Conservation (phyloP, 495 filamentous ascomycete species). For the Penicillium mononematosum region DNA sequence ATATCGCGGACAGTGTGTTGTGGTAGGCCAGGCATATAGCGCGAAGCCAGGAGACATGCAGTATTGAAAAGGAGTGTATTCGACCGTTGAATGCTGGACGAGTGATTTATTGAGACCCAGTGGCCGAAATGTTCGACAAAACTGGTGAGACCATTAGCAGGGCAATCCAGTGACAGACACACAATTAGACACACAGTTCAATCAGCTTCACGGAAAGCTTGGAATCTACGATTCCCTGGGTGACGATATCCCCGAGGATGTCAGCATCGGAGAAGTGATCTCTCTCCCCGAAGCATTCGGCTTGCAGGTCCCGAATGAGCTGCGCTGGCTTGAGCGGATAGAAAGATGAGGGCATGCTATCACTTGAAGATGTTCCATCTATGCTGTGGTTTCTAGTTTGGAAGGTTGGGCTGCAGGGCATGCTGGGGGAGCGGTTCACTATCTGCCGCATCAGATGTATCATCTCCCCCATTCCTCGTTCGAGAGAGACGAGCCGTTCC, state of each 20-base stretch:
- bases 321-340: conserved; percentile 37
- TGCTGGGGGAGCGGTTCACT: conserved; percentile 28
- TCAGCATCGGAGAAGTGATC: conserved; percentile 27
- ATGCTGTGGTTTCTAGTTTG: conserved; percentile 25
- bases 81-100: conserved; percentile 28
- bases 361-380: conserved; percentile 26
- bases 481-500: conserved; percentile 38
- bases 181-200: conserved; percentile 30
- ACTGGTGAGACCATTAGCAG: conserved; percentile 22
- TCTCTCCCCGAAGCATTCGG: conserved; percentile 37
- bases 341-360: conserved; percentile 20
- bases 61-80: conserved; percentile 42
- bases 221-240: conserved; percentile 36
- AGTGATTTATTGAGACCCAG: conserved; percentile 38
- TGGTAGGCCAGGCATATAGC: conserved; percentile 39
- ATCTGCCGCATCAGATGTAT: conserved; percentile 42
- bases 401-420: conserved; percentile 19
- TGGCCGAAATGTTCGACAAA: conserved; percentile 41
- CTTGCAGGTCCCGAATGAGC: conserved; percentile 38
- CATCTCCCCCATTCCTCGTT: conserved; percentile 43
- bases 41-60: conserved; percentile 41
- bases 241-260: conserved; percentile 30
- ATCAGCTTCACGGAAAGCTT: conserved; percentile 39
- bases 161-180: background rate
- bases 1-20: conserved; percentile 33